Evolutionary conservation across 2,329 filamentous ascomycete species (phyloP), one percentile per base, ranked within the genome.

Genomic region (Beauveria rudraprayagi): DNA sequence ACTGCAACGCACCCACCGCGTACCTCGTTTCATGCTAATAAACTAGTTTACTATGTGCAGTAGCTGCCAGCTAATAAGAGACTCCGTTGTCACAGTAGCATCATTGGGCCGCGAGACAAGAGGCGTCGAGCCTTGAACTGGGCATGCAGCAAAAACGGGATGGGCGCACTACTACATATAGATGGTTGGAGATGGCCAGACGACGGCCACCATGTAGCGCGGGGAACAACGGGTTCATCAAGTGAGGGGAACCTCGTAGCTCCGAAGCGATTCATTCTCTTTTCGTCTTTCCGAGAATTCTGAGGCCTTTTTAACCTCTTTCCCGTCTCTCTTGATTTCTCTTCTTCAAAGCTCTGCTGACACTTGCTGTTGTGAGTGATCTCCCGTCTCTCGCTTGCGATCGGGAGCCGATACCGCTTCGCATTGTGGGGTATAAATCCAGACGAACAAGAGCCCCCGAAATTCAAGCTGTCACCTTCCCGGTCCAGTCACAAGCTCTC

Each of bases 391-490:
- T 11, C 19, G 24, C 28, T 43, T 26, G 41, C 10, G 50, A 61
- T 50, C 58, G 51, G 17, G 28, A 55, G 41, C 58, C 58, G 58
- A 61, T 61, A 55, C 58, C 58, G 58, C 58, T 61, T 51, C 26
- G 17, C 24, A 19, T 46, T 54, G 58, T 61, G 58, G 58, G 58
- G 58, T 61, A 50, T 52, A 28, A 54, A 53, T 34, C 50, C 43
- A 17, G 14, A 41, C 16, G 5, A 40, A 16, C 46, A 52, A 40
- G 30, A 26, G 50, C 37, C 48, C 48, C 22, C 48, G 11, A 28
- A 26, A 34, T 19, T 22, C 24, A 17, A 37, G 40, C 41, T 53
- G 57, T 59, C 56, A 59, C 56, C 52, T 17, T 24, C 30, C 30
- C 17, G 30, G 17, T 24, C 56, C 43, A 61, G 58, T 61, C 58